phyloP scores from a whole-genome alignment of 2,329 filamentous ascomycete species.

The Aspergillus thermomutatus region DNA sequence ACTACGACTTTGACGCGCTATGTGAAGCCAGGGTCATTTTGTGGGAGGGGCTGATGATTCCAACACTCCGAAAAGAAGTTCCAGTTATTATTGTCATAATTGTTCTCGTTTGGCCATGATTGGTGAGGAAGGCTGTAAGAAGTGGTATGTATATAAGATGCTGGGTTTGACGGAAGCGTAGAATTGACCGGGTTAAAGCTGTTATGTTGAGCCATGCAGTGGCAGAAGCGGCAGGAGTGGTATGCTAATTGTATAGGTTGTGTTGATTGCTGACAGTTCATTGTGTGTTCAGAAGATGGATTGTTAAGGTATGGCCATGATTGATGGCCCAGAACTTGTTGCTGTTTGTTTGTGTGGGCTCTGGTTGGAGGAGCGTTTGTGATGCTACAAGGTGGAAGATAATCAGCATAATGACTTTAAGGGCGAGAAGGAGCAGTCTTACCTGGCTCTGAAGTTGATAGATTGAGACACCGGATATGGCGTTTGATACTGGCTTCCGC shows the following conservation, averaged over 20 bases:
- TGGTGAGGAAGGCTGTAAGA: background rate
- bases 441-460: background rate
- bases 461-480: background rate
- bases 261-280: background rate
- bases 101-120: background rate
- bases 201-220: background rate
- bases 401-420: background rate
- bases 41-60: background rate
- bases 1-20: no score
- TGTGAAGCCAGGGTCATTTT: background rate
- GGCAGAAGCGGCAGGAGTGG: background rate
- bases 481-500: background rate
- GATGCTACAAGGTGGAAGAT: background rate
- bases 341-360: background rate
- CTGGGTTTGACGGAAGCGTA: background rate
- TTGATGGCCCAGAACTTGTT: background rate
- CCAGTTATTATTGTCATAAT: background rate
- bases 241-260: background rate
- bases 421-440: background rate
- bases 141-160: background rate
- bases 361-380: background rate
- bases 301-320: no score
- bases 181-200: background rate
- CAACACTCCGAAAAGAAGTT: background rate
- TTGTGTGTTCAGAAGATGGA: background rate